Conservation (phyloP, 805 yeast genomes). For the Pichia insulana region DNA sequence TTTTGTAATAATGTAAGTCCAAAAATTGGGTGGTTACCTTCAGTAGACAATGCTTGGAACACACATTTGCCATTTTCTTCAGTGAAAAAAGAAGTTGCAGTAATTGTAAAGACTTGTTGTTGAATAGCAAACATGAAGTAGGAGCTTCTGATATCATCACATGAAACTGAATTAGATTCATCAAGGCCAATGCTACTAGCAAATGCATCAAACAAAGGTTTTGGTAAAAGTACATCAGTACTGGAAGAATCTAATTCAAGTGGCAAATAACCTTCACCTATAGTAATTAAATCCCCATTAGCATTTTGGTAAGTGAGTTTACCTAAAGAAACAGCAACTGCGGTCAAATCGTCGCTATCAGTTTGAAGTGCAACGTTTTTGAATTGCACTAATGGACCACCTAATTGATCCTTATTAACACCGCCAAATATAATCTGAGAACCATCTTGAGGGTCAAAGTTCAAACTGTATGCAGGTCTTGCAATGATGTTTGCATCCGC, state of each 20-base stretch:
- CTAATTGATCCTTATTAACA: slow-evolving; percentile 51
- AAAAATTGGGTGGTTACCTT: slow-evolving; percentile 26
- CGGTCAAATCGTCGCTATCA: background rate
- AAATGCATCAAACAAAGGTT: slow-evolving; percentile 16
- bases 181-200: slow-evolving; percentile 31
- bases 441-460: slow-evolving; percentile 32
- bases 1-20: slow-evolving; percentile 41
- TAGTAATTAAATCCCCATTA: background rate
- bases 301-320: background rate
- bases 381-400: slow-evolving; percentile 35
- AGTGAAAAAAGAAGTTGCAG: slow-evolving; percentile 22
- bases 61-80: slow-evolving; percentile 25
- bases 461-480: slow-evolving; percentile 51
- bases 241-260: slow-evolving; percentile 45
- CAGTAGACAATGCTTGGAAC: slow-evolving; percentile 27
- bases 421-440: slow-evolving; percentile 65
- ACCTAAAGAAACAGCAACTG: slow-evolving; percentile 8
- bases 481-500: slow-evolving; percentile 46
- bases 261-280: slow-evolving; percentile 14
- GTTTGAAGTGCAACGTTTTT: slow-evolving; percentile 1
- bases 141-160: slow-evolving; percentile 21
- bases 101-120: slow-evolving; percentile 41
- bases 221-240: slow-evolving; percentile 36
- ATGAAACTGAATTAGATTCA: slow-evolving; percentile 38
- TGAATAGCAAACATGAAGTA: slow-evolving; percentile 39